These are phyloP conservation scores for Closterium sp. DNA, from an alignment of 139 green algal genomes.

Conservation along the genomic window DNA sequence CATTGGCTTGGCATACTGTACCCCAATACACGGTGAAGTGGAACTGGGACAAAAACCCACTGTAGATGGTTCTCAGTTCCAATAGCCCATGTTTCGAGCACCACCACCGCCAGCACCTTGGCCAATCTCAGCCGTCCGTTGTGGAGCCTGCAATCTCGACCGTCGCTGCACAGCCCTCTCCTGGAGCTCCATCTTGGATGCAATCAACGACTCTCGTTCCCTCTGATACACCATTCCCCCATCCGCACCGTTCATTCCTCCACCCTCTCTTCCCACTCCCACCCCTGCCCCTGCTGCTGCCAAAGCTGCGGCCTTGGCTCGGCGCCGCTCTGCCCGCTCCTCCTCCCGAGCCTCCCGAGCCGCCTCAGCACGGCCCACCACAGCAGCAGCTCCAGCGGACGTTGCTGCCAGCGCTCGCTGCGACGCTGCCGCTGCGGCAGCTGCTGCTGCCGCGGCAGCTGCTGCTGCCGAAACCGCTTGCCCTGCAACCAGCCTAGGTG, in stretches of 20 bases:
- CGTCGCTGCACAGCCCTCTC: background rate
- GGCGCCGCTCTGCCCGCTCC: background rate
- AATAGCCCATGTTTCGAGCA: background rate
- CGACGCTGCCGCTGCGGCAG: background rate
- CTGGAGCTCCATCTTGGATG: background rate
- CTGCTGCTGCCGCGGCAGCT: background rate
- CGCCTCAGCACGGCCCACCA: background rate
- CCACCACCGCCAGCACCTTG: background rate
- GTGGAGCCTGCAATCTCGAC: background rate
- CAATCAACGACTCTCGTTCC: background rate
- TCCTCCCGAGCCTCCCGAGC: background rate
- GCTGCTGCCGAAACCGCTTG: background rate
- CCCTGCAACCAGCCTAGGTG: background rate
- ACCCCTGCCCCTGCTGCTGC: too few species aligned
- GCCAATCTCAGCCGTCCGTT: background rate
- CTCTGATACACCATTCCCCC: background rate
- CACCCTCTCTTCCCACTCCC: too few species aligned
- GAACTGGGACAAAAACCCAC: too few species aligned
- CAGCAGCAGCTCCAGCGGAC: background rate
- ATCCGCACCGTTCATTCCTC: background rate
- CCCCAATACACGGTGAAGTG: too few species aligned
- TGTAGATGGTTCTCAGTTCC: background rate
- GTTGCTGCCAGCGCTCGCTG: background rate
- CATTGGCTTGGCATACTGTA: too few species aligned
- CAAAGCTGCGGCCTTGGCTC: background rate